A percentile compares a stretch with the other conserved stretches of the same genome.
These are phyloP conservation scores for Tricholoma saponaceum DNA, from an alignment of 768 basidiomycete species.

Conservation along the genomic window DNA sequence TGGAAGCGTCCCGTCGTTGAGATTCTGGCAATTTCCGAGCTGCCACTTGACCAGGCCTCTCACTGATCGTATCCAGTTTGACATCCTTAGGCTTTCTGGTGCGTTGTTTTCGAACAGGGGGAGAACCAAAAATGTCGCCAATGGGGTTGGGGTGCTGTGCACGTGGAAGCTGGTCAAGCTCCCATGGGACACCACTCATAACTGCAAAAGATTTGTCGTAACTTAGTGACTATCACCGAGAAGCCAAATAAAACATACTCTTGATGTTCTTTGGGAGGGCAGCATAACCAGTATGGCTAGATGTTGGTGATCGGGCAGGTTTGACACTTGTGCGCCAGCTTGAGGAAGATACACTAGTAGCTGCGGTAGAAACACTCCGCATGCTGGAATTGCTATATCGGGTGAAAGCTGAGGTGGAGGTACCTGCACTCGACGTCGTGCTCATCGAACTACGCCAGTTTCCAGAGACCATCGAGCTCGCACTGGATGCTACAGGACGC, in stretches of 20 bases:
- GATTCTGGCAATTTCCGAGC: conserved; percentile 41
- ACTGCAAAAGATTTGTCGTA: conserved; percentile 43
- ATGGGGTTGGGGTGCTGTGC: conserved; percentile 57
- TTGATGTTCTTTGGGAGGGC: conserved; percentile 72
- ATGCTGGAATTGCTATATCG: conserved; percentile 73
- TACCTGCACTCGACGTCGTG: conserved; percentile 63
- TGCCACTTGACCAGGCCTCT: conserved; percentile 46
- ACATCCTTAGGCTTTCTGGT: conserved; percentile 65
- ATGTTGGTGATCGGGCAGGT: conserved; percentile 21
- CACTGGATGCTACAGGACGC: conserved; percentile 49
- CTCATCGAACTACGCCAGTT: conserved; percentile 81
- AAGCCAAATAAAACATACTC: conserved; percentile 45
- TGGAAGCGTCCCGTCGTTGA: conserved; percentile 59
- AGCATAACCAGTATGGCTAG: conserved; percentile 24
- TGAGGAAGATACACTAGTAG: conserved; percentile 71
- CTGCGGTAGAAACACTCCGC: conserved; percentile 74
- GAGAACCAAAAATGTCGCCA: conserved; percentile 60
- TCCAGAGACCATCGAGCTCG: conserved; percentile 58
- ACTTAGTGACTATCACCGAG: conserved; percentile 4
- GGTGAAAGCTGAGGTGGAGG: conserved; percentile 71
- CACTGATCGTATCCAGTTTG: conserved; percentile 71
- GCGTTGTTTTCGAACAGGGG: conserved; percentile 59
- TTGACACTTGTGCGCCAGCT: conserved; percentile 65
- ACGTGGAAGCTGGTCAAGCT: conserved; percentile 64
- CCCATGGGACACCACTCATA: conserved; percentile 77